A percentile compares a stretch with the other conserved stretches of the same genome.
Conservation (phyloP, 2,329 filamentous ascomycete species). For the Fusarium sp. region DNA sequence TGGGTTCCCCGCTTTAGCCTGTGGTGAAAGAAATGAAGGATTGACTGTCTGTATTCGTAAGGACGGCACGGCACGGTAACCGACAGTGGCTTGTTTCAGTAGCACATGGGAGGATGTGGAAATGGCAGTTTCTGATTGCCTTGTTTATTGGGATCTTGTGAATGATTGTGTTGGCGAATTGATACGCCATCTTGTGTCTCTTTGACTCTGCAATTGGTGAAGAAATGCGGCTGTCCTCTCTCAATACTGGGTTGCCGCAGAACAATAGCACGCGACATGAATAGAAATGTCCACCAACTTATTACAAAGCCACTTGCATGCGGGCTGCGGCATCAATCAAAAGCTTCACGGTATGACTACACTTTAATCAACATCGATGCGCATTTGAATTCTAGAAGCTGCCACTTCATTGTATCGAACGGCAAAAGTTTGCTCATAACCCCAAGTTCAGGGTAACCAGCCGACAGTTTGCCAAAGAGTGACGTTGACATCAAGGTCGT, state of each 20-base stretch:
- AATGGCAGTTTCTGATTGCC: too few species aligned
- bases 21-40: conserved; percentile 12
- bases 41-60: not conserved
- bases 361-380: not conserved
- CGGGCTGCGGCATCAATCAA: too few species aligned
- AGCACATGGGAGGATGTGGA: not conserved
- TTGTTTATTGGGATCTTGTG: too few species aligned
- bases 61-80: not conserved
- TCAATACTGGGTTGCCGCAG: too few species aligned
- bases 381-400: not conserved
- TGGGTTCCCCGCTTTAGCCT: conserved; percentile 2
- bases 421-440: conserved; percentile 4
- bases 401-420: not conserved
- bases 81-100: conserved; percentile 1
- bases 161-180: too few species aligned
- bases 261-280: too few species aligned
- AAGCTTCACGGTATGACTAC: too few species aligned
- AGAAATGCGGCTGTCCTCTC: too few species aligned
- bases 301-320: too few species aligned
- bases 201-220: too few species aligned
- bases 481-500: conserved; percentile 48
- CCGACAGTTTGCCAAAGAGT: conserved; percentile 21
- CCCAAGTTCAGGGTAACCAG: conserved; percentile 40
- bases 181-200: too few species aligned
- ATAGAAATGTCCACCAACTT: too few species aligned